A percentile compares a stretch with the other conserved stretches of the same genome.
Conservation (phyloP, 2,329 filamentous ascomycete species). For the Neofusicoccum umdonicola region DNA sequence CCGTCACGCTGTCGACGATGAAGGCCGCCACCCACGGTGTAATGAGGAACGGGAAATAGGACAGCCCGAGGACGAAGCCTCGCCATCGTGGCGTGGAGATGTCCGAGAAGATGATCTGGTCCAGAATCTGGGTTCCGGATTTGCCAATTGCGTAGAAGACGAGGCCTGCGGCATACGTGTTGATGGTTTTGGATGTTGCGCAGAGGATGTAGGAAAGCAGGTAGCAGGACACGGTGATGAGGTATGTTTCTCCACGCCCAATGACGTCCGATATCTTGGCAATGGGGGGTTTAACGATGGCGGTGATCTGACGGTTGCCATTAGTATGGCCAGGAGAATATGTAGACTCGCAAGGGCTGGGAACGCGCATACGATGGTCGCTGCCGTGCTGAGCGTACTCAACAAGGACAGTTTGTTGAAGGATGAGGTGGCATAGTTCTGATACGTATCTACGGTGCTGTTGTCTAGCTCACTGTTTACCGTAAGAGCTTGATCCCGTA, state of each 20-base stretch:
- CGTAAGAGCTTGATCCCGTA: background rate
- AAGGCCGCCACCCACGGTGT: slow-evolving; percentile 43
- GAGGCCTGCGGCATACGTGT: slow-evolving; percentile 34
- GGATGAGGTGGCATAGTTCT: slow-evolving; percentile 41
- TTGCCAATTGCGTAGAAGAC: slow-evolving; percentile 39
- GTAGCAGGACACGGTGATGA: slow-evolving; percentile 34
- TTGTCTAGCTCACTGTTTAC: slow-evolving; percentile 35
- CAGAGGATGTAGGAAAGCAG: slow-evolving; percentile 40
- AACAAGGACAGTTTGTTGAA: slow-evolving; percentile 38
- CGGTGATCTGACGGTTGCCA: slow-evolving; percentile 25
- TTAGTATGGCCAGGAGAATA: background rate
- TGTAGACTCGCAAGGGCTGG: background rate
- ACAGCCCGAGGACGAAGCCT: slow-evolving; percentile 39
- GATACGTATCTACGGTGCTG: slow-evolving; percentile 39
- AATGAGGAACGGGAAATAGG: slow-evolving; percentile 42
- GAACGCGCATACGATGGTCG: slow-evolving; percentile 26
- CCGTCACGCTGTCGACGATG: slow-evolving; percentile 41
- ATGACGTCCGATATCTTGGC: slow-evolving; percentile 45
- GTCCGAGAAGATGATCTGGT: slow-evolving; percentile 44
- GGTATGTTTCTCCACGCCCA: slow-evolving; percentile 40
- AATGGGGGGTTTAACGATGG: slow-evolving; percentile 42
- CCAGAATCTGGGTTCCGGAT: slow-evolving; percentile 41
- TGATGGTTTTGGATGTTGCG: slow-evolving; percentile 36
- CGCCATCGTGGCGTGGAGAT: slow-evolving; percentile 42
- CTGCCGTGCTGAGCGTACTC: slow-evolving; percentile 36